phyloP scores from a whole-genome alignment of 257 asterid genomes.

The Primulina eburnea region DNA sequence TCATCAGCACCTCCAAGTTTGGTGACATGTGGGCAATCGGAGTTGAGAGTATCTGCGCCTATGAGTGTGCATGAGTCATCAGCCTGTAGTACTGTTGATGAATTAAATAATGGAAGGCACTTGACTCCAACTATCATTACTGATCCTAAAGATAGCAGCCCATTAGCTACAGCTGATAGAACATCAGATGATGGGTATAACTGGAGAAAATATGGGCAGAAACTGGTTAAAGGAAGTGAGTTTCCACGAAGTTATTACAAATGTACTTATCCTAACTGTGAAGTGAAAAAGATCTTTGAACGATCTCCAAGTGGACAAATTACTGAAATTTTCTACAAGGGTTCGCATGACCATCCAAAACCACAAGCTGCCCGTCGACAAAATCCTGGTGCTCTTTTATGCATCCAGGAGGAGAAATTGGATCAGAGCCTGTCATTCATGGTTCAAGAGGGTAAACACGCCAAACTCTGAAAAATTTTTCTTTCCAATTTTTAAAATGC shows the following conservation, averaged over 20 bases:
- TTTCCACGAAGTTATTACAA: conserved; percentile 96
- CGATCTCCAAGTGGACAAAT: conserved; percentile 92
- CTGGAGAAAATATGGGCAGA: conserved; percentile 99
- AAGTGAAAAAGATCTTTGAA: conserved; percentile 91
- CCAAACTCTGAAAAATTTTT: conserved; percentile 21
- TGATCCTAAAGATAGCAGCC: conserved; percentile 49
- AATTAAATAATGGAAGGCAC: conserved; percentile 42
- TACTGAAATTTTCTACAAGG: conserved; percentile 89
- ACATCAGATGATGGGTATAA: conserved; percentile 91
- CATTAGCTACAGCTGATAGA: conserved; percentile 60
- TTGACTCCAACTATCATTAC: conserved; percentile 41
- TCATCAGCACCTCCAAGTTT: conserved; percentile 40
- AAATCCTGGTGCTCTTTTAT: conserved; percentile 65
- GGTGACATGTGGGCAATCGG: conserved; percentile 32
- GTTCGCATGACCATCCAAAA: conserved; percentile 95
- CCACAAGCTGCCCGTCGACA: conserved; percentile 83
- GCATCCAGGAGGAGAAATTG: conserved; percentile 71
- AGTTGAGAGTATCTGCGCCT: conserved; percentile 31
- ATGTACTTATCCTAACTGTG: conserved; percentile 92
- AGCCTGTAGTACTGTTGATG: conserved; percentile 43
- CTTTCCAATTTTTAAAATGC: background rate
- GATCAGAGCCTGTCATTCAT: conserved; percentile 48
- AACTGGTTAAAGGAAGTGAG: conserved; percentile 96
- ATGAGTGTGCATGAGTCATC: conserved; percentile 37
- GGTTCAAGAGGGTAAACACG: conserved; percentile 66